Conservation (phyloP, 495 filamentous ascomycete genomes). For the Aspergillus ellipticus region DNA sequence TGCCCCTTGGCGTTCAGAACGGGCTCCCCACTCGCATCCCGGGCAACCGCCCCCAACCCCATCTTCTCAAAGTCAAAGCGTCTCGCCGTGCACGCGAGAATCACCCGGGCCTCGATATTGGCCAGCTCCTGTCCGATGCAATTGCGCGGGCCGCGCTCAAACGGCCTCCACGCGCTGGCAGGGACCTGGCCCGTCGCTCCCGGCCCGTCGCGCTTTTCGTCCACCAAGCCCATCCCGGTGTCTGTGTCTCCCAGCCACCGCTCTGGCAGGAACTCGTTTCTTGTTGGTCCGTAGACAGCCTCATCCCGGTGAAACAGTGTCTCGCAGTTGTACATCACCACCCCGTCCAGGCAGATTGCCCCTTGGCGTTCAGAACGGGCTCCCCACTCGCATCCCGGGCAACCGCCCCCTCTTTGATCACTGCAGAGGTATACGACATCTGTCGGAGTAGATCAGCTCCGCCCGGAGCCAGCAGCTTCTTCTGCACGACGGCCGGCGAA, state of each 20-base stretch:
- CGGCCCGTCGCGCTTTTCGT: slow-evolving; percentile 3
- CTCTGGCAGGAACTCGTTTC: slow-evolving; percentile 20
- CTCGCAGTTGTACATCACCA: slow-evolving; percentile 24
- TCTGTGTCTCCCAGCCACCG: slow-evolving; percentile 20
- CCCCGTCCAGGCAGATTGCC: slow-evolving; percentile 35
- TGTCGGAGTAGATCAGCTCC: slow-evolving; percentile 25
- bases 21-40: slow-evolving; percentile 17
- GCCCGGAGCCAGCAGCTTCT: slow-evolving; percentile 1
- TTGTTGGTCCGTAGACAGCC: slow-evolving; percentile 15
- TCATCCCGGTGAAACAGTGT: slow-evolving; percentile 21
- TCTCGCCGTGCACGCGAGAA: slow-evolving; percentile 34
- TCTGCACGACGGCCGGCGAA: slow-evolving; percentile 2
- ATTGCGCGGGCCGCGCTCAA: slow-evolving; percentile 45
- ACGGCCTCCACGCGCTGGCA: slow-evolving; percentile 41
- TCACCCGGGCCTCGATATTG: slow-evolving; percentile 38
- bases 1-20: slow-evolving; percentile 34
- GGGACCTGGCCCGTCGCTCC: slow-evolving; percentile 1
- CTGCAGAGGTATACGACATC: slow-evolving; percentile 40
- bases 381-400: slow-evolving; percentile 17
- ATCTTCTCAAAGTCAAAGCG: slow-evolving; percentile 43
- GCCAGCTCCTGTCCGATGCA: slow-evolving; percentile 52
- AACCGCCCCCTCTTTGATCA: slow-evolving; percentile 48
- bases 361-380: slow-evolving; percentile 32
- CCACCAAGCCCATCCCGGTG: not conserved
- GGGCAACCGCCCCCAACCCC: slow-evolving; percentile 35